Conservation (phyloP, 352 stramenopile genomes). For the Pythium brassicae region DNA sequence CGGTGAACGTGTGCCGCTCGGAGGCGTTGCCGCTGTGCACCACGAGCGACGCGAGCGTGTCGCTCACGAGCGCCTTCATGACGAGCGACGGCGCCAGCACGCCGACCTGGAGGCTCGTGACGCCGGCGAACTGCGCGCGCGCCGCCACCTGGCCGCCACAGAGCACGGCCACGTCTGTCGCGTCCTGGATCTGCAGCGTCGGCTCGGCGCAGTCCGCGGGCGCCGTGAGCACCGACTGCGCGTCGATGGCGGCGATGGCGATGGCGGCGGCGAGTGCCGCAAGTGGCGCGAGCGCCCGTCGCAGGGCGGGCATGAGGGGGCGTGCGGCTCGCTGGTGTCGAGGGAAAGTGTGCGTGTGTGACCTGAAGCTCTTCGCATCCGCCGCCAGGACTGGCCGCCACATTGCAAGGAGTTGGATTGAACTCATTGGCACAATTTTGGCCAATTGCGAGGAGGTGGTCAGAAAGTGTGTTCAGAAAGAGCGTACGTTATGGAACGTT, state of each 20-base stretch:
- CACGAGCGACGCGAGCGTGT: conserved; percentile 11
- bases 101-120: conserved; percentile 11
- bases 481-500: no score
- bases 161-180: conserved; percentile 12
- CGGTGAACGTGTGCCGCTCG: background rate
- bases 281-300: background rate
- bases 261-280: background rate
- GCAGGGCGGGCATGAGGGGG: background rate
- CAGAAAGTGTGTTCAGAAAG: no score
- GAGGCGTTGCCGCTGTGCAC: conserved; percentile 15
- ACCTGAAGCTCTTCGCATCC: no score
- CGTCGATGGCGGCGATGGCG: background rate
- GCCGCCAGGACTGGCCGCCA: no score
- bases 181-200: conserved; percentile 10
- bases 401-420: no score
- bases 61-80: conserved; percentile 15
- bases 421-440: no score
- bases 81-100: conserved; percentile 7
- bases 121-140: conserved; percentile 4
- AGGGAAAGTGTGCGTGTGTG: background rate
- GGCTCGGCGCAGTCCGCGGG: conserved; percentile 8
- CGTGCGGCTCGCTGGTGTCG: background rate
- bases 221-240: conserved; percentile 13
- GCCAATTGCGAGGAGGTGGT: no score
- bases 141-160: conserved; percentile 2